These are phyloP conservation scores for Diaporthe sp. DNA, from an alignment of 2,329 filamentous ascomycete genomes.

Conservation along the genomic window DNA sequence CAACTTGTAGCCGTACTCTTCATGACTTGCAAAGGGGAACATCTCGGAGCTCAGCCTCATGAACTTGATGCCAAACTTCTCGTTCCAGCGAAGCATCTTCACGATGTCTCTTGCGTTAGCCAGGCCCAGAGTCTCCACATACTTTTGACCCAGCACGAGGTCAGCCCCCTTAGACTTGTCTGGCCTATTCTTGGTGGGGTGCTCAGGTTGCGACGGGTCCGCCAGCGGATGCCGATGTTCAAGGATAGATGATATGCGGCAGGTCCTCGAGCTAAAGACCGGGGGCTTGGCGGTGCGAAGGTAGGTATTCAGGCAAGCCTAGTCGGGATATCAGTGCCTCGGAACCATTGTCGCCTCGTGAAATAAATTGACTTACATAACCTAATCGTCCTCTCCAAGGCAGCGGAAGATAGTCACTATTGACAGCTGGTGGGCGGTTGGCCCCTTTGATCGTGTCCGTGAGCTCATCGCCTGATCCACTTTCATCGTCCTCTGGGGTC, in stretches of 20 bases:
- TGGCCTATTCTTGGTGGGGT: conserved; percentile 86
- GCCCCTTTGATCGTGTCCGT: conserved; percentile 50
- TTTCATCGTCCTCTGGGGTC: conserved; percentile 29
- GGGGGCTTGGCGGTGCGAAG: conserved; percentile 83
- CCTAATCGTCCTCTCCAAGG: conserved; percentile 92
- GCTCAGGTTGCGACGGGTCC: conserved; percentile 80
- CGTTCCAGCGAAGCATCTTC: conserved; percentile 93
- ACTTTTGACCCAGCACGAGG: conserved; percentile 73
- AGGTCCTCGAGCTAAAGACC: conserved; percentile 91
- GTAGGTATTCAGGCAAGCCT: conserved; percentile 94
- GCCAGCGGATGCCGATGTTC: conserved; percentile 86
- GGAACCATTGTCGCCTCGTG: background rate
- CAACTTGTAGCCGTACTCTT: conserved; percentile 86
- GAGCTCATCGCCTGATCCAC: conserved; percentile 30
- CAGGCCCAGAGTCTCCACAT: conserved; percentile 80
- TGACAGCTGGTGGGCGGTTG: conserved; percentile 77
- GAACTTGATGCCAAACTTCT: conserved; percentile 91
- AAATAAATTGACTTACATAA: conserved; percentile 70
- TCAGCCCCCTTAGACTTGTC: conserved; percentile 78
- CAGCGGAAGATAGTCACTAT: conserved; percentile 84
- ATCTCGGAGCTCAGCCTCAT: conserved; percentile 94
- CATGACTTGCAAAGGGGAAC: conserved; percentile 95
- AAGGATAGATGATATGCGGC: conserved; percentile 88
- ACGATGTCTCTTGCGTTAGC: conserved; percentile 85
- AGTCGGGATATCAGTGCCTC: conserved; percentile 19